Evolutionary conservation across 805 yeast genomes (phyloP).

Genomic region (Saccharomycopsis guyanensis): DNA sequence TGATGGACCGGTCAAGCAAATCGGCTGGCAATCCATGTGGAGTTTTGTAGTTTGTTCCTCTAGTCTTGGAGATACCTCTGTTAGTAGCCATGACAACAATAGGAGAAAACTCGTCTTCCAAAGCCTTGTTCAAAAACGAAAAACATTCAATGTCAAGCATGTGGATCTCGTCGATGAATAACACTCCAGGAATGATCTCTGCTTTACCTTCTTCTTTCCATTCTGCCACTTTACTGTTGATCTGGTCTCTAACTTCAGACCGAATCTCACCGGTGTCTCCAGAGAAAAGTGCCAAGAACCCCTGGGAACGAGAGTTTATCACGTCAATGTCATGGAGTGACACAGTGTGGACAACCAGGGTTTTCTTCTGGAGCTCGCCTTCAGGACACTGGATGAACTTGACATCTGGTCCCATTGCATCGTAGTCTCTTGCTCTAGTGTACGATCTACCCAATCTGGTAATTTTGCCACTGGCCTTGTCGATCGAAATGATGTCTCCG

Average conservation of each 20-base stretch:
- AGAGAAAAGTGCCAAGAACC: conserved; percentile 88
- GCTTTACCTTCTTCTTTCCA: conserved; percentile 99
- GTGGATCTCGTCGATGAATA: conserved; percentile 96
- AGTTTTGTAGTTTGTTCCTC: conserved; percentile 89
- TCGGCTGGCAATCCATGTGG: conserved; percentile 98
- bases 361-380: conserved; percentile 94
- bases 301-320: conserved; percentile 95
- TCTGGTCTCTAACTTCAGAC: conserved; percentile 91
- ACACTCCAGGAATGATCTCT: conserved; percentile 93
- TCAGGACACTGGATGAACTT: conserved; percentile 98
- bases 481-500: conserved; percentile 94
- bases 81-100: conserved; percentile 98
- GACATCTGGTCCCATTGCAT: conserved; percentile 97
- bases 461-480: conserved; percentile 90
- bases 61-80: conserved; percentile 86
- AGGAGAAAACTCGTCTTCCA: conserved; percentile 95
- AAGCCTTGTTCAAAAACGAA: conserved; percentile 89
- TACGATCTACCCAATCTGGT: conserved; percentile 93
- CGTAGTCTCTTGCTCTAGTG: conserved; percentile 94
- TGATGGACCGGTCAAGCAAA: conserved; percentile 86
- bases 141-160: conserved; percentile 97
- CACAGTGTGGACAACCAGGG: conserved; percentile 95
- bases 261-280: conserved; percentile 98
- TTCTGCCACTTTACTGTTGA: conserved; percentile 92
- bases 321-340: conserved; percentile 96